These are phyloP conservation scores for Arthroderma sp. DNA, from an alignment of 2,329 filamentous ascomycete species.

Conservation along the genomic window DNA sequence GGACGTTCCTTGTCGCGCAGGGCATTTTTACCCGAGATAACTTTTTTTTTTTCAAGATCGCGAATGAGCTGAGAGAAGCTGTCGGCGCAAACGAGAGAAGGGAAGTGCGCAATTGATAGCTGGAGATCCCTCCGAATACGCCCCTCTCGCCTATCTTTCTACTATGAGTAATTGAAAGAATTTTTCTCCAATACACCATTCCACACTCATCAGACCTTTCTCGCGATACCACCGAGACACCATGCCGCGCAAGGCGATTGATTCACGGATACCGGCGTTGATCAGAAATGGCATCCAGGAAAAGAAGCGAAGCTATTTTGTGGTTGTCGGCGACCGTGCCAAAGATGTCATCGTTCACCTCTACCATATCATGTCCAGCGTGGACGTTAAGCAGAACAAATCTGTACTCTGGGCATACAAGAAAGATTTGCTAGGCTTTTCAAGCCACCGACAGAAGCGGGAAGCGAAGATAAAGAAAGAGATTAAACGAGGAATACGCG, in stretches of 20 bases:
- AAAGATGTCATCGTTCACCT: constrained; percentile 96
- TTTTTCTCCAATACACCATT: background rate
- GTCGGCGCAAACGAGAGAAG: no score
- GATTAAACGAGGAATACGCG: constrained; percentile 84
- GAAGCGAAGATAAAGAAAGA: constrained; percentile 98
- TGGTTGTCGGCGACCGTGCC: constrained; percentile 82
- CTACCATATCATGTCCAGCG: constrained; percentile 82
- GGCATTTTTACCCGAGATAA: constrained; percentile 3
- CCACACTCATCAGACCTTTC: constrained; percentile 4
- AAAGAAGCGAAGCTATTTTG: constrained; percentile 97
- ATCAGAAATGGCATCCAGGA: constrained; percentile 83
- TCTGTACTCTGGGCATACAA: constrained; percentile 98
- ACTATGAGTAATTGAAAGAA: no score
- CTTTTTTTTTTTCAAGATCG: background rate
- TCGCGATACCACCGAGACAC: constrained; percentile 7
- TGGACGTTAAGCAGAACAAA: constrained; percentile 89
- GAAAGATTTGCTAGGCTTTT: constrained; percentile 90
- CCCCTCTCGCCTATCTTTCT: background rate
- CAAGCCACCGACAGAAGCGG: constrained; percentile 92
- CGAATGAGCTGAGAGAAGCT: no score
- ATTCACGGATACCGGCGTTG: constrained; percentile 79
- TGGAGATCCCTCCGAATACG: background rate
- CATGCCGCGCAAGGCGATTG: constrained; percentile 46
- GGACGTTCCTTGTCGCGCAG: background rate
- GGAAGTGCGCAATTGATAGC: background rate